phyloP scores from a whole-genome alignment of 2,329 filamentous ascomycete species.

The Cryoendolithus antarcticus region DNA sequence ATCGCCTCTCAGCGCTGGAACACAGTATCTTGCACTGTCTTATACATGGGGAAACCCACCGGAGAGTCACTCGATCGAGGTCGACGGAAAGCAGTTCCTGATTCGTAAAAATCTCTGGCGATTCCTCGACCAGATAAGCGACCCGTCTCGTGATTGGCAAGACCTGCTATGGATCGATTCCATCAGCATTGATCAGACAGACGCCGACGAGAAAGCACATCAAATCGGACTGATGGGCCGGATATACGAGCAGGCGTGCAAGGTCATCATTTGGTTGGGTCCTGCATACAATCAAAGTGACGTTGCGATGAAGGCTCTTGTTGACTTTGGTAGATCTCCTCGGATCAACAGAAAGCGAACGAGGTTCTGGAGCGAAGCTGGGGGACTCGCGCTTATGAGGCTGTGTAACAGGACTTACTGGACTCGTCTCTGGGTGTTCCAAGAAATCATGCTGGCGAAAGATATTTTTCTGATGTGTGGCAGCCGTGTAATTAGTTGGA shows the following conservation, averaged over 20 bases:
- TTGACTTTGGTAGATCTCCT: neutral
- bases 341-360: neutral
- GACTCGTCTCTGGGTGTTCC: neutral
- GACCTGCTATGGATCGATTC: neutral
- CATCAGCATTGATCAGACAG: neutral
- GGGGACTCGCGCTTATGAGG: neutral
- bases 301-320: too few species aligned
- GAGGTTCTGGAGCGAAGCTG: neutral
- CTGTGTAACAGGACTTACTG: neutral
- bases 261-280: neutral
- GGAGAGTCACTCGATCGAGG: neutral
- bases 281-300: too few species aligned
- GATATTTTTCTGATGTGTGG: neutral
- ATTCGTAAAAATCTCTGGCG: slow-evolving; percentile 7
- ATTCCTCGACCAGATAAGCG: slow-evolving; percentile 2
- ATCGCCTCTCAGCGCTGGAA: too few species aligned
- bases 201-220: neutral
- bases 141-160: too few species aligned
- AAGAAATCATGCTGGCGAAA: neutral
- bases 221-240: neutral
- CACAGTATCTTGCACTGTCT: neutral
- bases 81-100: slow-evolving; percentile 1
- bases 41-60: neutral
- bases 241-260: neutral
- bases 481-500: neutral